A percentile compares a stretch with the other conserved stretches of the same genome.
Evolutionary conservation across 73 alveolate genomes (phyloP).

Genomic region (Symbiodinium pilosum): DNA sequence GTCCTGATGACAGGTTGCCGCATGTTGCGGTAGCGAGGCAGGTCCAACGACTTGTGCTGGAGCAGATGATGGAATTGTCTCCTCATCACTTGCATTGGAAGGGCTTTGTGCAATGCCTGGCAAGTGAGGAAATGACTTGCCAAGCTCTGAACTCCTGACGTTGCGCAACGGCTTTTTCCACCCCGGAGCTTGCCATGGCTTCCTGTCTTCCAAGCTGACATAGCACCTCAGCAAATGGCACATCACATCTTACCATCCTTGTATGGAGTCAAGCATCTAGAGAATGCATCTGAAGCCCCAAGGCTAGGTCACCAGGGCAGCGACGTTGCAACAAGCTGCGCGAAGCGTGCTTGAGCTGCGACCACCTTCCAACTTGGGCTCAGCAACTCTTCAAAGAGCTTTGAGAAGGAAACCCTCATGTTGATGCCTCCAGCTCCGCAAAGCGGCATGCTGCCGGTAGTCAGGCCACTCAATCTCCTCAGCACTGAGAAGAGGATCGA

Average conservation of each 20-base stretch:
- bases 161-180: too few relatives aligned
- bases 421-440: constrained; percentile 91
- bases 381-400: too few relatives aligned
- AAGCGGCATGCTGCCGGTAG: constrained; percentile 24
- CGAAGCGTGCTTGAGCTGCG: neutral
- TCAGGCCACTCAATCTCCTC: constrained; percentile 86
- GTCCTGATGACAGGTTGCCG: neutral
- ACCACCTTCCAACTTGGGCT: neutral
- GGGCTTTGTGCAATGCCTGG: neutral
- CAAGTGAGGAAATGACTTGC: neutral
- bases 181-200: neutral
- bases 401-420: too few relatives aligned
- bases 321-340: neutral
- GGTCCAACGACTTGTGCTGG: neutral
- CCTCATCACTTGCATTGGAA: neutral
- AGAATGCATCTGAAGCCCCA: too few relatives aligned
- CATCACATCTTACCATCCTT: too few relatives aligned
- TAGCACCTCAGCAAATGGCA: too few relatives aligned
- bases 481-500: too few relatives aligned
- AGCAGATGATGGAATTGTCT: neutral
- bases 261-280: too few relatives aligned
- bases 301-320: neutral
- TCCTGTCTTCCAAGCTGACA: neutral
- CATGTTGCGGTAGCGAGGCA: neutral
- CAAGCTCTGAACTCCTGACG: too few relatives aligned